Percentiles rank a stretch among this genome's conserved stretches.
These are phyloP conservation scores for Candida rishiriensis DNA, from an alignment of 805 yeast species.

Conservation along the genomic window DNA sequence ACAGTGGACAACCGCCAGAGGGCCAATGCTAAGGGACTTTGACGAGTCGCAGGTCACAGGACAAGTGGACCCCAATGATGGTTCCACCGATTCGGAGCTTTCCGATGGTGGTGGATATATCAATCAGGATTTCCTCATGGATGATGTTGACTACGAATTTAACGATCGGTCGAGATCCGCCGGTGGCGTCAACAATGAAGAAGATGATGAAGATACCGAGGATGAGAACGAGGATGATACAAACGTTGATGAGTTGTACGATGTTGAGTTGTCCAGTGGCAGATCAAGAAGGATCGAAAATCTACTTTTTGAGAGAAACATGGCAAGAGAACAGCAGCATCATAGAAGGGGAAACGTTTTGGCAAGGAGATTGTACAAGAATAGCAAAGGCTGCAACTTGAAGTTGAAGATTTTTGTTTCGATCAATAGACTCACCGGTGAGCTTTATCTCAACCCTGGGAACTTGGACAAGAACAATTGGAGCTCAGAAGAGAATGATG, in stretches of 20 bases:
- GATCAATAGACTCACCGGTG: conserved; percentile 32
- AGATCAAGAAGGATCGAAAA: conserved; percentile 28
- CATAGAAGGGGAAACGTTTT: conserved; percentile 23
- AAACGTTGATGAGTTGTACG: conserved; percentile 20
- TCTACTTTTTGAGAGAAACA: conserved; percentile 23
- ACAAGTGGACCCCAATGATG: conserved; percentile 2
- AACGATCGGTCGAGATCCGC: background rate
- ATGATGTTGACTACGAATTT: conserved; percentile 6
- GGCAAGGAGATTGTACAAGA: conserved; percentile 26
- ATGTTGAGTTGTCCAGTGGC: conserved; percentile 26
- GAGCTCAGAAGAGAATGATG: conserved; percentile 32
- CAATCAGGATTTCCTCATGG: conserved; percentile 13
- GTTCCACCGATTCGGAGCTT: background rate
- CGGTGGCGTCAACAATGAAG: conserved; percentile 6
- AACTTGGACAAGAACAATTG: conserved; percentile 31
- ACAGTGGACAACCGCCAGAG: conserved; percentile 12
- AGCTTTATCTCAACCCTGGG: conserved; percentile 28
- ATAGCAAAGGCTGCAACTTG: conserved; percentile 13
- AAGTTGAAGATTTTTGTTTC: conserved; percentile 24
- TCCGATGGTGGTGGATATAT: conserved; percentile 11
- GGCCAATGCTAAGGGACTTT: conserved; percentile 5
- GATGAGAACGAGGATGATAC: conserved; percentile 18
- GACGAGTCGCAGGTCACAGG: conserved; percentile 8
- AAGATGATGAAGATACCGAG: conserved; percentile 17
- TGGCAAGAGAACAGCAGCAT: conserved; percentile 23